phyloP scores from a whole-genome alignment of 257 asterid genomes.

The Solanum pimpinellifolium region DNA sequence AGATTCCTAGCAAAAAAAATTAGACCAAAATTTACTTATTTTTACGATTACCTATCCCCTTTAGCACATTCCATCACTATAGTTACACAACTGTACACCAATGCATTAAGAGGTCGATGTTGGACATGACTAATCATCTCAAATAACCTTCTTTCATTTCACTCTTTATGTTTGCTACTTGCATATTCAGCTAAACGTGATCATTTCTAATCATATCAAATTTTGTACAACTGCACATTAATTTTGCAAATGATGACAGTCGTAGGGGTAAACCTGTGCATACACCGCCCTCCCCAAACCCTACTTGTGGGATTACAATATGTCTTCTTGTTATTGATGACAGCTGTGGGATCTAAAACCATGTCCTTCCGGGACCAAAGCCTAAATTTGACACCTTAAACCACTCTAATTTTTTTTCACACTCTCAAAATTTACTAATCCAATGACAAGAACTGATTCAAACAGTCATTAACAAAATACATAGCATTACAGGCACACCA shows the following conservation, averaged over 20 bases:
- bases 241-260: conserved; percentile 19
- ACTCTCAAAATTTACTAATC: neutral
- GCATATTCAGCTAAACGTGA: neutral
- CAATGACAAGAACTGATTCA: neutral
- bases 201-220: neutral
- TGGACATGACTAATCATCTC: neutral
- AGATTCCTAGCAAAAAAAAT: neutral
- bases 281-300: neutral
- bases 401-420: conserved; percentile 42
- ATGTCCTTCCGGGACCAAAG: conserved; percentile 94
- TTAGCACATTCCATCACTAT: neutral
- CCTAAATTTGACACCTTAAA: conserved; percentile 99
- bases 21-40: neutral
- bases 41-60: neutral
- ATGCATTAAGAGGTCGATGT: neutral
- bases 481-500: neutral
- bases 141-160: neutral
- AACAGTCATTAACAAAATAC: neutral
- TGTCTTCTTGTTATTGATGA: neutral
- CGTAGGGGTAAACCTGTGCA: neutral
- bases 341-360: conserved; percentile 95
- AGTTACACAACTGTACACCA: neutral
- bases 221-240: neutral
- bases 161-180: neutral
- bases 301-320: neutral